A percentile compares a stretch with the other conserved stretches of the same genome.
These are phyloP conservation scores for Hortiboletus campestris DNA, from an alignment of 768 basidiomycete genomes.

Conservation along the genomic window DNA sequence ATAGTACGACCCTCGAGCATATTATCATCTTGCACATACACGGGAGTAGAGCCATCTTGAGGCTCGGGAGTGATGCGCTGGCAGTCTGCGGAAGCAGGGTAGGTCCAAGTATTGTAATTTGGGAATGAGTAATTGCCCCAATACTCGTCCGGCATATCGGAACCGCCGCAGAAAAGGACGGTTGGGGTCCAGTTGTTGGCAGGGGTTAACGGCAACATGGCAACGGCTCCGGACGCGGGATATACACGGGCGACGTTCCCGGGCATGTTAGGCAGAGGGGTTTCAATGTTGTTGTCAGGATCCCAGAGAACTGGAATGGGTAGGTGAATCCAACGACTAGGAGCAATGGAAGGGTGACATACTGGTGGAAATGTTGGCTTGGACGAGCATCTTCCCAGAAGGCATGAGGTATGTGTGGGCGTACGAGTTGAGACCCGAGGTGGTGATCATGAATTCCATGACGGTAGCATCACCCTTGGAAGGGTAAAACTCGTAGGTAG, in stretches of 20 bases:
- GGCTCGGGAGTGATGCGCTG: slow-evolving; percentile 89
- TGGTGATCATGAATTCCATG: slow-evolving; percentile 67
- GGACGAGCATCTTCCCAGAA: slow-evolving; percentile 76
- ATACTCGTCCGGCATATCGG: slow-evolving; percentile 65
- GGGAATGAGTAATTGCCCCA: slow-evolving; percentile 83
- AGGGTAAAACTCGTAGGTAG: slow-evolving; percentile 83
- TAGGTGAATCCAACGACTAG: neutral
- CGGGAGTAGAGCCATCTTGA: slow-evolving; percentile 55
- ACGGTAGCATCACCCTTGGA: slow-evolving; percentile 47
- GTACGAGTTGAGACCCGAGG: slow-evolving; percentile 78
- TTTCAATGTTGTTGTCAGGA: slow-evolving; percentile 55
- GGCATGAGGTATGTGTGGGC: slow-evolving; percentile 72
- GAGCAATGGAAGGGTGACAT: neutral
- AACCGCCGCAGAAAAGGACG: slow-evolving; percentile 89
- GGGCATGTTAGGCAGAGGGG: slow-evolving; percentile 69
- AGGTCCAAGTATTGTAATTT: slow-evolving; percentile 68
- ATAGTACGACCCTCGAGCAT: slow-evolving; percentile 80
- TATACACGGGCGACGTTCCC: slow-evolving; percentile 74
- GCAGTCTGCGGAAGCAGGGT: slow-evolving; percentile 70
- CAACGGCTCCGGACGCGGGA: slow-evolving; percentile 86
- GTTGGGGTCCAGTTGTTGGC: slow-evolving; percentile 86
- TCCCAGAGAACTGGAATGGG: slow-evolving; percentile 47
- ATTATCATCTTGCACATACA: slow-evolving; percentile 69
- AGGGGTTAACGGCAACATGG: slow-evolving; percentile 89
- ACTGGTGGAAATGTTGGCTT: slow-evolving; percentile 59